phyloP scores from a whole-genome alignment of 164 flowering plant genomes.

The Brasenia schreberi region DNA sequence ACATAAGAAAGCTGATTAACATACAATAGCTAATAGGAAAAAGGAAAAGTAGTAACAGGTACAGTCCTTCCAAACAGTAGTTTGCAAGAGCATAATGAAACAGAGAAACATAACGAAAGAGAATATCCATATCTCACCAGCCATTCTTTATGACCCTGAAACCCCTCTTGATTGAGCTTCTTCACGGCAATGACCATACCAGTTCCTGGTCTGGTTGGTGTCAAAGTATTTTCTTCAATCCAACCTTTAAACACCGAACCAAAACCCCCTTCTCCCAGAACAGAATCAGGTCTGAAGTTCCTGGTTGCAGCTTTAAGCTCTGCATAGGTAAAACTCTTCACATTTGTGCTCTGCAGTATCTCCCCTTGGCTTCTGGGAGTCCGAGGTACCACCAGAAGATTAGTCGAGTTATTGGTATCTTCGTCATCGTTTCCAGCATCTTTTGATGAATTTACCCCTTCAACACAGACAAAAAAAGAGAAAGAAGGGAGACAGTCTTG shows the following conservation, averaged over 20 bases:
- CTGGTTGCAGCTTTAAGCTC: constrained; percentile 63
- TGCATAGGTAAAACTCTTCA: constrained; percentile 49
- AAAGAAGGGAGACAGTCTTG: no score
- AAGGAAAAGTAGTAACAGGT: no score
- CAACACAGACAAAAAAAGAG: neutral
- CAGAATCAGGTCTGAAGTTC: constrained; percentile 83
- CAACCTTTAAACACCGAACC: constrained; percentile 86
- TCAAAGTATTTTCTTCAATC: constrained; percentile 53
- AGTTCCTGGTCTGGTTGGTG: constrained; percentile 58
- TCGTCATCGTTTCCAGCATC: constrained; percentile 22
- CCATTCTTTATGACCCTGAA: constrained; percentile 82
- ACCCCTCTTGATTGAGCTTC: constrained; percentile 61
- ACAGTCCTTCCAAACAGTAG: no score
- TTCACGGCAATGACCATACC: constrained; percentile 74
- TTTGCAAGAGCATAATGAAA: neutral
- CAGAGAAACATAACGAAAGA: neutral
- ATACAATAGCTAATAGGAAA: no score
- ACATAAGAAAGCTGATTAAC: no score
- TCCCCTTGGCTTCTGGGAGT: constrained; percentile 59
- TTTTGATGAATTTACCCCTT: constrained; percentile 8
- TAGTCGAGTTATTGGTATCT: constrained; percentile 13
- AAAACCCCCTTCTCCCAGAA: constrained; percentile 86
- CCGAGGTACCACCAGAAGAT: constrained; percentile 15
- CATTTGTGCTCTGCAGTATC: constrained; percentile 41
- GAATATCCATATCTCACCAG: constrained; percentile 31